phyloP scores from a whole-genome alignment of 2,329 filamentous ascomycete genomes.

The Arthrobotrys musiformis region DNA sequence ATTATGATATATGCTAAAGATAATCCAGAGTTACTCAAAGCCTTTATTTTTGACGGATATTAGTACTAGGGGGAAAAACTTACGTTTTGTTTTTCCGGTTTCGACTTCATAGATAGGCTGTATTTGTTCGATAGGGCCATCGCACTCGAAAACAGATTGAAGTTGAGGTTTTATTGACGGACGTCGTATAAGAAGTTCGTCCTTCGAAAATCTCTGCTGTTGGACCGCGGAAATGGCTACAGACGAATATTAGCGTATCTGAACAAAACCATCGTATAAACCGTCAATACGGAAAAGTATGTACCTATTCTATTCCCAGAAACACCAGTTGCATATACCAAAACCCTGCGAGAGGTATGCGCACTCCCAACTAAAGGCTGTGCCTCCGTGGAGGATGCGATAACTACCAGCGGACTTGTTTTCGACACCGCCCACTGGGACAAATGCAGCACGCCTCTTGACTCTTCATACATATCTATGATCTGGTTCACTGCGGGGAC shows the following conservation, averaged over 20 bases:
- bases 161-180: constrained; percentile 33
- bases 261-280: no score
- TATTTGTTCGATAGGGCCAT: constrained; percentile 44
- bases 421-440: constrained; percentile 38
- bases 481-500: constrained; percentile 33
- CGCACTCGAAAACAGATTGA: constrained; percentile 21
- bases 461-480: constrained; percentile 47
- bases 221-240: constrained; percentile 18
- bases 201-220: constrained; percentile 4
- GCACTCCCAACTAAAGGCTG: constrained; percentile 22
- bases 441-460: constrained; percentile 17
- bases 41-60: neutral
- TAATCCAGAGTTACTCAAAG: neutral
- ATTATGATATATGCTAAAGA: constrained; percentile 29
- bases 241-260: neutral
- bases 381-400: constrained; percentile 26
- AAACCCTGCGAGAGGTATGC: constrained; percentile 24
- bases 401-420: constrained; percentile 33
- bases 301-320: constrained; percentile 32
- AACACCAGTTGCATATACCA: constrained; percentile 36
- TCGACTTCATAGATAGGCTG: constrained; percentile 24
- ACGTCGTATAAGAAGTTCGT: constrained; percentile 14
- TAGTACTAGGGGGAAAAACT: neutral
- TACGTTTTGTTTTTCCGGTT: constrained; percentile 27
- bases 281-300: neutral